A percentile compares a stretch with the other conserved stretches of the same genome.
These are phyloP conservation scores for Volvox carteri DNA, from an alignment of 163 green algal species.

Conservation along the genomic window DNA sequence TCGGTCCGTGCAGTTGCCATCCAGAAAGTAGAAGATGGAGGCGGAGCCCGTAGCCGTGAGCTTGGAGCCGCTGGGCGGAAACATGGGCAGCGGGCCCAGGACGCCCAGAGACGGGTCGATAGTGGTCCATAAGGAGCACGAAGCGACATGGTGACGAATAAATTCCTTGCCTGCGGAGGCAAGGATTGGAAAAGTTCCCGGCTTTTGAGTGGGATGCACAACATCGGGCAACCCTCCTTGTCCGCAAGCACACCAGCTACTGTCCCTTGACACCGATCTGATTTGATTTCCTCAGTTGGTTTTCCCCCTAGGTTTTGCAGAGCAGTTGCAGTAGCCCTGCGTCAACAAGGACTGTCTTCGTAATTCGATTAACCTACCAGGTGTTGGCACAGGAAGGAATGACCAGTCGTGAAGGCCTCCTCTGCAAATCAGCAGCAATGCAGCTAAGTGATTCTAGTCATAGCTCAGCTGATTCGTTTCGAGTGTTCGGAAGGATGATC, in stretches of 20 bases:
- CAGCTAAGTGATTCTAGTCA: background rate
- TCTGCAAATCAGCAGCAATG: background rate
- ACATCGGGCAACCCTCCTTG: no score
- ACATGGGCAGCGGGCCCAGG: constrained; percentile 20
- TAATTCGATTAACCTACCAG: no score
- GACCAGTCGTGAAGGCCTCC: constrained; percentile 30
- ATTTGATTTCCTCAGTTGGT: no score
- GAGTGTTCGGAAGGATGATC: background rate
- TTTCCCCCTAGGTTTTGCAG: no score
- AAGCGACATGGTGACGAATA: background rate
- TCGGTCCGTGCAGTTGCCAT: constrained; percentile 44
- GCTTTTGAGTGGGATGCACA: no score
- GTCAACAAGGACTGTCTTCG: no score
- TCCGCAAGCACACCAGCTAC: no score
- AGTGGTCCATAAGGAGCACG: constrained; percentile 5
- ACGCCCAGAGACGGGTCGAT: background rate
- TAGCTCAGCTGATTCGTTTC: no score
- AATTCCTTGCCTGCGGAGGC: constrained; percentile 45
- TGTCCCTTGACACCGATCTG: no score
- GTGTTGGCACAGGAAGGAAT: constrained; percentile 2
- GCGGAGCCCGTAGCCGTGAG: background rate
- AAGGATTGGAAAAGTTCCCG: no score
- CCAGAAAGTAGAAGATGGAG: constrained; percentile 26
- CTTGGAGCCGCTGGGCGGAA: background rate
- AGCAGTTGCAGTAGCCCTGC: no score